Base-by-base conservation (phyloP, 352 stramenopile species). In the Phytophthora agathidicida region DNA sequence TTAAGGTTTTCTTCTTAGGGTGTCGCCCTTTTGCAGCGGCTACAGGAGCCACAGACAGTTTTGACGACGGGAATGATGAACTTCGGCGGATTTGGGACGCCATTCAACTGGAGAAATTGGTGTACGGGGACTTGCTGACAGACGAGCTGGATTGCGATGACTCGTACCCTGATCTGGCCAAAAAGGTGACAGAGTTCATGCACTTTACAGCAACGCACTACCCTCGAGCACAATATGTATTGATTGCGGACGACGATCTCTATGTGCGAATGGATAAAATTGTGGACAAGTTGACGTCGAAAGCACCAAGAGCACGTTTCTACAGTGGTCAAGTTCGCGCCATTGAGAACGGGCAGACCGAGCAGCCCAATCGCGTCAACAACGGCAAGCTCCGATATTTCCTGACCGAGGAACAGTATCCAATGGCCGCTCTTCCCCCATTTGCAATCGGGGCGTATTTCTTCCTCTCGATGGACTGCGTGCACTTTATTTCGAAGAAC, bases 201-300 rank as follows among this genome's bases (percentile, higher is more conserved):
- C 36, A 60, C 19, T 70, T 74, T n/a, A 55, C 55, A 22, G 38
- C 38, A 1, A 59, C 43, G 3, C 8, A 51, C 0, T 51, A 56
- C 16, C 22, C 59, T 0, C 41, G 39, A 6, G 37, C 53, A 5
- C 38, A 60, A 30, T 88, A 85, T 55, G 55, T 88, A 0, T 80
- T 89, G 73, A 65, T 88, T 22, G 57, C 70, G 4, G 77, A 89
- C 50, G 79, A 88, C 30, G 75, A 89, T 36, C 59, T 88, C 13
- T 86, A 84, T 30, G 43, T 87, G 4, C 64, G 57, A 19, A 39
- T 74, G 7, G 69, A 82, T 24, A 7, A 62, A 28, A 20, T 81
- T 4, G 27, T 65, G 26, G 62, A 13, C 30, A 47, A 33, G n/a
- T n/a, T n/a, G n/a, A n/a, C n/a, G n/a, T n/a, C n/a, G n/a, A n/a